Evolutionary conservation across 2,329 filamentous ascomycete genomes (phyloP), one percentile per base, ranked within the genome.

Genomic region (Clonostachys rosea): DNA sequence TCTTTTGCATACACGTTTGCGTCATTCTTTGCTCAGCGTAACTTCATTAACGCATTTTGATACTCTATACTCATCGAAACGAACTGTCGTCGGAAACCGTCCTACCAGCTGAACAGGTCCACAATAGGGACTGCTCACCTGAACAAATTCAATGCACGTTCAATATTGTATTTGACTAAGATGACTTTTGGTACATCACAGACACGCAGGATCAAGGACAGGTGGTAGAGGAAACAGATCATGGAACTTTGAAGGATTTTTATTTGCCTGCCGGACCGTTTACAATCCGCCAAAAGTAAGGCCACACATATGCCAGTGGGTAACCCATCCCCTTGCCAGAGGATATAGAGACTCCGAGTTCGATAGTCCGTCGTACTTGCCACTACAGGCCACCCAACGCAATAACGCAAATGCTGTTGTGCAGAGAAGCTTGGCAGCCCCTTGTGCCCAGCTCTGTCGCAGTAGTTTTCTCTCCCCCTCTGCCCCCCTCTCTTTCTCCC

Each of bases 181-280:
- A 30, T 30, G 24, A 30, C 24, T 10, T 30, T 30, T 30, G 24
- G 24, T 30, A 30, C 9, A 30, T 30, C 24, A 30, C 24, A 44
- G 33, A 30, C n/a, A 24, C 9, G 3, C 2, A 43, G 24, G 14
- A 34, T 14, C 36, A 41, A 20, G 17, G 10, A 48, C 16, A 48
- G 18, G 16, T 24, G 17, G 24, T 10, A 20, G 18, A 24, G 17
- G 54, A 48, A 48, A 48, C 51, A 54, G 54, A 53, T 52, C 54
- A 56, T 50, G 47, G 55, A 67, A 65, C 64, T 66, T 66, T 65
- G 63, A 67, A 70, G 62, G 39, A 43, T 65, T 71, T 74, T 75
- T 69, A 73, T 75, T 75, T 69, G 72, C 73, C 68, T 66, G 63
- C 60, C 69, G 71, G 67, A 70, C 69, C 67, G 68, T 71, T 70